Conservation (phyloP, 2,329 filamentous ascomycete genomes). For the Phialophora verrucosa region DNA sequence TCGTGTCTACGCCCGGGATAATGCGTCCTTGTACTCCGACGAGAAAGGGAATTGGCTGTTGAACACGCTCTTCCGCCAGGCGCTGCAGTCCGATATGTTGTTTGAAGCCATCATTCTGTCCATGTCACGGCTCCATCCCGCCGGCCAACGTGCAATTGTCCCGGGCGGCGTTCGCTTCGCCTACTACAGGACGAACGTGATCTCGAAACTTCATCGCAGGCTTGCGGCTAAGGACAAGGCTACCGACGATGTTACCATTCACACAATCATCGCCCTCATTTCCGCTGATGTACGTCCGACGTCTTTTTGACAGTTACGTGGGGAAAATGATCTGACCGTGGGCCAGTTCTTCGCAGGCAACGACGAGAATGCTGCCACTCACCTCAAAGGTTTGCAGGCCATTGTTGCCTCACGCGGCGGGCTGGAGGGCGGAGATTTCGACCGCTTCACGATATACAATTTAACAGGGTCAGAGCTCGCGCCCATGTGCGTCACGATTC, state of each 20-base stretch:
- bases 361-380: slow-evolving; percentile 1
- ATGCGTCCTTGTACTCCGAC: neutral
- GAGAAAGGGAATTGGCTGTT: slow-evolving; percentile 2
- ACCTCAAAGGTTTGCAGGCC: slow-evolving; percentile 1
- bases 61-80: neutral
- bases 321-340: neutral
- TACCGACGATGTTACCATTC: neutral
- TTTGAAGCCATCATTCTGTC: slow-evolving; percentile 5
- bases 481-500: neutral
- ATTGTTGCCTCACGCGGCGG: neutral
- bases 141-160: slow-evolving; percentile 1
- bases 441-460: slow-evolving; percentile 8
- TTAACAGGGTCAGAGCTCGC: neutral
- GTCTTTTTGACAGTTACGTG: neutral
- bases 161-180: neutral
- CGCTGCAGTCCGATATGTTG: neutral
- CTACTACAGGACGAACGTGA: neutral
- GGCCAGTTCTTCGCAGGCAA: neutral
- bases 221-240: neutral
- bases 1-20: slow-evolving; percentile 1
- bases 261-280: neutral
- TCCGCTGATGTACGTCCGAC: neutral
- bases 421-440: neutral
- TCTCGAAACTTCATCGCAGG: neutral
- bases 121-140: slow-evolving; percentile 3